Evolutionary conservation across 306 rosid species (phyloP).

Genomic region (Morella rubra): DNA sequence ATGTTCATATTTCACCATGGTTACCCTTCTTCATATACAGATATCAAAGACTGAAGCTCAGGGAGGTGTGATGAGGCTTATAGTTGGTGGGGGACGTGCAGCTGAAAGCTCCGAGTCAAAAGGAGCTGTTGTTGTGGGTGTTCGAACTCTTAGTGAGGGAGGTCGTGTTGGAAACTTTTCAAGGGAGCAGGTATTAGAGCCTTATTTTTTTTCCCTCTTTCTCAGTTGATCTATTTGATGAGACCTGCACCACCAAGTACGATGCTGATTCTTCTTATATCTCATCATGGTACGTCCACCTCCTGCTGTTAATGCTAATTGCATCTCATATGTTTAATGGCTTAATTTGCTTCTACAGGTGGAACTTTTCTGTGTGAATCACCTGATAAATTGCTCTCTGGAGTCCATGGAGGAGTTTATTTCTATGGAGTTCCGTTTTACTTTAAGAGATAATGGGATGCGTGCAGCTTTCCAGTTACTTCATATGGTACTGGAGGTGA

Average conservation of each 20-base stretch:
- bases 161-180: slow-evolving; percentile 98
- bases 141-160: slow-evolving; percentile 98
- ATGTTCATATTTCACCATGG: not conserved
- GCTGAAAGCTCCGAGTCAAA: slow-evolving; percentile 73
- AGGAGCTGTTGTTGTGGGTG: slow-evolving; percentile 99
- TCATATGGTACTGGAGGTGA: slow-evolving; percentile 99
- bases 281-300: slow-evolving; percentile 13
- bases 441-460: slow-evolving; percentile 94
- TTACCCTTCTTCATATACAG: slow-evolving; percentile 37
- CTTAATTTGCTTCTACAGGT: slow-evolving; percentile 46
- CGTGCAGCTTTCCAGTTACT: slow-evolving; percentile 98
- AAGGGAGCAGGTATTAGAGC: slow-evolving; percentile 80
- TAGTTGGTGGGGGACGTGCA: slow-evolving; percentile 99
- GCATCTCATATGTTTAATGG: slow-evolving; percentile 18
- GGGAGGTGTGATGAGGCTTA: slow-evolving; percentile 96
- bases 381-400: slow-evolving; percentile 92
- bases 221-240: not conserved
- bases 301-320: slow-evolving; percentile 19
- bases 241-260: not conserved
- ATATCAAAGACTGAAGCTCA: slow-evolving; percentile 85
- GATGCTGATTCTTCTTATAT: not conserved
- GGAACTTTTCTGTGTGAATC: slow-evolving; percentile 97
- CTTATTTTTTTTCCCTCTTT: not conserved
- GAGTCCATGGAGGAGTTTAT: slow-evolving; percentile 98
- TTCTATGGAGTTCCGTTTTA: slow-evolving; percentile 98